phyloP scores from a whole-genome alignment of 2,329 filamentous ascomycete genomes.

The Alternaria tenuissima region DNA sequence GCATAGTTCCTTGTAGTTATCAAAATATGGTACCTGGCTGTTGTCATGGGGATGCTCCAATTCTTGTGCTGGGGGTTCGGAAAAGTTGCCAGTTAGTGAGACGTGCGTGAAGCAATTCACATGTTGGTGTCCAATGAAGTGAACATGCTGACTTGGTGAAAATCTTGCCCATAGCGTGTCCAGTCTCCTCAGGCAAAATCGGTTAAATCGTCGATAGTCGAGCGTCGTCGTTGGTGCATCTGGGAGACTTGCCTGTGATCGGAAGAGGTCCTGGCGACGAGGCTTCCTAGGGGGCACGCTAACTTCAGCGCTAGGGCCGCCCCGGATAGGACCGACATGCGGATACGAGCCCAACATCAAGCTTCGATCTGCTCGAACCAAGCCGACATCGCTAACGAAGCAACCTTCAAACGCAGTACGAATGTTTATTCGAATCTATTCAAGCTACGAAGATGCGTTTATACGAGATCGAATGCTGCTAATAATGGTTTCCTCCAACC shows the following conservation, averaged over 20 bases:
- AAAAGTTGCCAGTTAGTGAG: not conserved
- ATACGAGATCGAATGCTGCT: conserved; percentile 15
- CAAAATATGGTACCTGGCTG: not conserved
- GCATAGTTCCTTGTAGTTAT: not conserved
- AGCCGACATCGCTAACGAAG: not conserved
- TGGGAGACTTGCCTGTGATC: not conserved
- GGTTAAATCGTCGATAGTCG: not conserved
- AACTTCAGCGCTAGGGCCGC: not conserved
- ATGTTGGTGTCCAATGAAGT: not conserved
- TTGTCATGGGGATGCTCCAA: not conserved
- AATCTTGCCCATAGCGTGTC: not conserved
- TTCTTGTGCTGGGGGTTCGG: not conserved
- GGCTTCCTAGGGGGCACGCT: not conserved
- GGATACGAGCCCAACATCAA: not conserved
- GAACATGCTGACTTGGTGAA: not conserved
- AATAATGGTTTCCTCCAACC: conserved; percentile 16
- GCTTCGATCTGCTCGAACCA: not conserved
- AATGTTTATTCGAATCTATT: not conserved
- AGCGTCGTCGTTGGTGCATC: not conserved
- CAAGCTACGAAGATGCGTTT: conserved; percentile 6
- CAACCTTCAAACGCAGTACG: not conserved
- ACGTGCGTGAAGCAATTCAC: not conserved
- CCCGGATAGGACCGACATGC: not conserved
- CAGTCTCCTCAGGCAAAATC: not conserved
- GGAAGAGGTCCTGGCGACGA: not conserved